Evolutionary conservation across 495 filamentous ascomycete species (phyloP).

Genomic region (Copromyces sp.): DNA sequence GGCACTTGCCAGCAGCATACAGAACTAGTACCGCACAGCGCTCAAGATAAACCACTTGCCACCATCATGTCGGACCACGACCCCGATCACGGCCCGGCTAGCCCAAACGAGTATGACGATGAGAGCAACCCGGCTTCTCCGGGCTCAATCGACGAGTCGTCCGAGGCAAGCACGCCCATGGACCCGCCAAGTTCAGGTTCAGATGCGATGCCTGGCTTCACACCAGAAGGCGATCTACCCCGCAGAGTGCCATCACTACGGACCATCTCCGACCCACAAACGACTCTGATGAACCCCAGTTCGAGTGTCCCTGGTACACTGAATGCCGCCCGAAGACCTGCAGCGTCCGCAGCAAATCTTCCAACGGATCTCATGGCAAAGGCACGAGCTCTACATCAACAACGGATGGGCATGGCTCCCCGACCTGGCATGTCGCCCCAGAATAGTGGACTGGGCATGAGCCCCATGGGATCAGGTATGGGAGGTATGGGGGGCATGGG

Average conservation of each 20-base stretch:
- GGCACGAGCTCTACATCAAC: slow-evolving; percentile 50
- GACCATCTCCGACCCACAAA: slow-evolving; percentile 44
- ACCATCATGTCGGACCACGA: slow-evolving; percentile 25
- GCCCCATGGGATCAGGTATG: slow-evolving; percentile 5
- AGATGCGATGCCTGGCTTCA: slow-evolving; percentile 13
- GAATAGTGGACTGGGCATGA: neutral
- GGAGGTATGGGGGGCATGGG: neutral
- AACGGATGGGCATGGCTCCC: slow-evolving; percentile 21
- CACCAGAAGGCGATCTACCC: slow-evolving; percentile 16
- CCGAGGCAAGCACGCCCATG: slow-evolving; percentile 37
- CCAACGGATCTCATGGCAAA: slow-evolving; percentile 75
- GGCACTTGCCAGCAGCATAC: neutral
- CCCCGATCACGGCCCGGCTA: slow-evolving; percentile 23
- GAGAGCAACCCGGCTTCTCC: slow-evolving; percentile 32
- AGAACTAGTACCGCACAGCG: neutral
- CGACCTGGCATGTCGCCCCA: slow-evolving; percentile 7
- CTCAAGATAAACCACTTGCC: neutral
- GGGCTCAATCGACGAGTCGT: slow-evolving; percentile 30
- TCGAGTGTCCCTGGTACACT: slow-evolving; percentile 75
- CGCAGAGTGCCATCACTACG: slow-evolving; percentile 45
- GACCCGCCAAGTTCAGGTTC: slow-evolving; percentile 29
- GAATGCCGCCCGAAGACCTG: slow-evolving; percentile 44
- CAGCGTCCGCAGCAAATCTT: slow-evolving; percentile 40
- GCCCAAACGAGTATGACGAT: slow-evolving; percentile 27
- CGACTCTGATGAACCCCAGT: slow-evolving; percentile 53